A percentile compares a stretch with the other conserved stretches of the same genome.
These are phyloP conservation scores for Pseudohalonectria lignicola DNA, from an alignment of 2,329 filamentous ascomycete genomes.

Conservation along the genomic window DNA sequence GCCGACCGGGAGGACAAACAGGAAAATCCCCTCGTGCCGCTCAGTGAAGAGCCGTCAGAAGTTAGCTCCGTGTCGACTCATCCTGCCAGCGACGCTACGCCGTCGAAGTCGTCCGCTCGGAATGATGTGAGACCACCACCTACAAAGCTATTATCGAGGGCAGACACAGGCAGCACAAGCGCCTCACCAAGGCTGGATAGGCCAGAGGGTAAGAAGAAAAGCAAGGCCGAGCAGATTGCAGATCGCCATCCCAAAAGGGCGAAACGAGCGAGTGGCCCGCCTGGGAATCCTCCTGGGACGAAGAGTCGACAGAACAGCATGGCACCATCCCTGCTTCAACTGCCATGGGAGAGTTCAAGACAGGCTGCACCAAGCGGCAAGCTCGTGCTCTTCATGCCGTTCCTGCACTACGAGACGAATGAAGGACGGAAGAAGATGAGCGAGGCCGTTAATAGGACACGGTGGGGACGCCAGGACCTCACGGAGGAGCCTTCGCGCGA, in stretches of 20 bases:
- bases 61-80: slow-evolving; percentile 11
- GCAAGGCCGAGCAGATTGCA: slow-evolving; percentile 21
- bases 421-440: slow-evolving; percentile 44
- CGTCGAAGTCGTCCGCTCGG: background rate
- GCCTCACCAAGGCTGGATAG: slow-evolving; percentile 12
- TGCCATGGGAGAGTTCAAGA: slow-evolving; percentile 17
- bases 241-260: slow-evolving; percentile 22
- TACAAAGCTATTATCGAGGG: background rate
- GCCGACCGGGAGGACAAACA: slow-evolving; percentile 17
- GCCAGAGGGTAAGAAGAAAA: slow-evolving; percentile 20
- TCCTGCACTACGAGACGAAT: slow-evolving; percentile 53
- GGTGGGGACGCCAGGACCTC: slow-evolving; percentile 18
- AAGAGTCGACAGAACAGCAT: slow-evolving; percentile 16
- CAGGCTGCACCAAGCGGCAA: slow-evolving; percentile 17
- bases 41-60: slow-evolving; percentile 16
- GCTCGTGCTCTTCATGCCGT: slow-evolving; percentile 41
- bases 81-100: background rate
- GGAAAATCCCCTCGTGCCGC: slow-evolving; percentile 14
- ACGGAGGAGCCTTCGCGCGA: slow-evolving; percentile 20
- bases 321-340: slow-evolving; percentile 8
- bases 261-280: slow-evolving; percentile 20
- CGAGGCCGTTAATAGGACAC: slow-evolving; percentile 27
- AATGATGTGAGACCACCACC: background rate
- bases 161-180: background rate
- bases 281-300: slow-evolving; percentile 21